Evolutionary conservation across 805 yeast species (phyloP).

Genomic region (Lipomyces yamanashiensis): DNA sequence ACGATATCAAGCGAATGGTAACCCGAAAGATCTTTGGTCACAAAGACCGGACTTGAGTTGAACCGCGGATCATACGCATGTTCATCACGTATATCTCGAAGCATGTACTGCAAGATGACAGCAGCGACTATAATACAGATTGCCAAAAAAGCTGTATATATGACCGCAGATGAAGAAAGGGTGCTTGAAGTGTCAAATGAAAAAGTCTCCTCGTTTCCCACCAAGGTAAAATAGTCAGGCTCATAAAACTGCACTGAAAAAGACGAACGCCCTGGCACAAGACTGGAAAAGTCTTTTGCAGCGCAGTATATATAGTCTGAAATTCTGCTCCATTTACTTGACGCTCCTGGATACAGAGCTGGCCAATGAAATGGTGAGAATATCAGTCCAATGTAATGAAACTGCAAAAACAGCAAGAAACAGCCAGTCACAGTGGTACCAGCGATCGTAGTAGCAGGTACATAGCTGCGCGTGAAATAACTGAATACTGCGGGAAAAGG

Average conservation of each 20-base stretch:
- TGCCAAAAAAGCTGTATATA: slow-evolving; percentile 13
- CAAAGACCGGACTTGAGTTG: slow-evolving; percentile 37
- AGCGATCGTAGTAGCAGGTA: slow-evolving; percentile 34
- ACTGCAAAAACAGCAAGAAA: slow-evolving; percentile 26
- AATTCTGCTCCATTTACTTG: background rate
- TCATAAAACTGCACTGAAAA: slow-evolving; percentile 19
- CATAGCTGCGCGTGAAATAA: slow-evolving; percentile 22
- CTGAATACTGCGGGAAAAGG: slow-evolving; percentile 27
- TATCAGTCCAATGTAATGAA: slow-evolving; percentile 22
- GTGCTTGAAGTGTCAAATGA: background rate
- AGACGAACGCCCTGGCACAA: slow-evolving; percentile 13
- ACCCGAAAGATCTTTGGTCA: slow-evolving; percentile 52
- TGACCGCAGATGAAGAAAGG: slow-evolving; percentile 1
- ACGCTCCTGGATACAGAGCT: background rate
- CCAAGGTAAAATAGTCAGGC: slow-evolving; percentile 20
- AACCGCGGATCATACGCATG: slow-evolving; percentile 37
- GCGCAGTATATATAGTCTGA: slow-evolving; percentile 7
- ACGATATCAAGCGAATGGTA: slow-evolving; percentile 69
- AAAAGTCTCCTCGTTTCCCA: background rate
- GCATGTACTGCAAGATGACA: slow-evolving; percentile 27
- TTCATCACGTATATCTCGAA: slow-evolving; percentile 36
- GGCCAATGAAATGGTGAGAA: slow-evolving; percentile 1
- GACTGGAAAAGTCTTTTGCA: slow-evolving; percentile 2
- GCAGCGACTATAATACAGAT: slow-evolving; percentile 16
- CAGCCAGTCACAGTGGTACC: slow-evolving; percentile 24